phyloP scores from a whole-genome alignment of 2,329 filamentous ascomycete genomes.

The Cytospora schulzeri region DNA sequence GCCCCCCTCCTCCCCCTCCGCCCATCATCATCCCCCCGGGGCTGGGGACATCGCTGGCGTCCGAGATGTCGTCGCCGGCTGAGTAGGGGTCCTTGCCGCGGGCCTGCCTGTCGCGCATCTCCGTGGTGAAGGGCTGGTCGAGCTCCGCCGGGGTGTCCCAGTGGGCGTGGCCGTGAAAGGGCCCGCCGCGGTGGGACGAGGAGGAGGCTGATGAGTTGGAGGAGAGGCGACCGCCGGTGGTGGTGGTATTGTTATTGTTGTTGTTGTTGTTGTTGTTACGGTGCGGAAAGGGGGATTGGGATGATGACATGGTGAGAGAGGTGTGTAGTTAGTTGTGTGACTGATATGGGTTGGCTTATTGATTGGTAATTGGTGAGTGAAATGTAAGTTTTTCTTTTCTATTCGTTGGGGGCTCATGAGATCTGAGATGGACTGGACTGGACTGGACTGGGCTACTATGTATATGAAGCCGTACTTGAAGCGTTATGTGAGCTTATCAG shows the following conservation, averaged over 20 bases:
- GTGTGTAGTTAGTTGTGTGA: neutral
- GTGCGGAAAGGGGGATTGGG: slow-evolving; percentile 24
- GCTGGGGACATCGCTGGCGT: slow-evolving; percentile 36
- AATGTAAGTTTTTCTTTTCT: neutral
- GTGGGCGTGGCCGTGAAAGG: slow-evolving; percentile 34
- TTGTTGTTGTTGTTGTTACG: no score
- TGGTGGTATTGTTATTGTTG: no score
- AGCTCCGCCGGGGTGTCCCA: slow-evolving; percentile 34
- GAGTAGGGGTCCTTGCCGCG: slow-evolving; percentile 59
- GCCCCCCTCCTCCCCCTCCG: slow-evolving; percentile 17
- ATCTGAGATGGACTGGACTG: no score
- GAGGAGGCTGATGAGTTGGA: slow-evolving; percentile 31
- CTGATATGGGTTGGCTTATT: neutral
- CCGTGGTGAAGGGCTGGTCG: slow-evolving; percentile 43
- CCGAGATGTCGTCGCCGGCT: slow-evolving; percentile 36
- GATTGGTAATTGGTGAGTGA: neutral
- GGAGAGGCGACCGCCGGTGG: slow-evolving; percentile 5
- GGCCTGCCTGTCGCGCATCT: slow-evolving; percentile 61
- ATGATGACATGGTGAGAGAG: slow-evolving; percentile 11
- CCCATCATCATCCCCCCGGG: slow-evolving; percentile 28
- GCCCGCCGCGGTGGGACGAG: slow-evolving; percentile 30
- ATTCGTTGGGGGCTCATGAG: neutral
- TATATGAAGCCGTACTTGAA: neutral
- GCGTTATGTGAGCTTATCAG: neutral
- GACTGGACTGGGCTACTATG: no score